A percentile compares a stretch with the other conserved stretches of the same genome.
These are phyloP conservation scores for Berkeleyomyces rouxiae DNA, from an alignment of 2,329 filamentous ascomycete species.

Conservation along the genomic window DNA sequence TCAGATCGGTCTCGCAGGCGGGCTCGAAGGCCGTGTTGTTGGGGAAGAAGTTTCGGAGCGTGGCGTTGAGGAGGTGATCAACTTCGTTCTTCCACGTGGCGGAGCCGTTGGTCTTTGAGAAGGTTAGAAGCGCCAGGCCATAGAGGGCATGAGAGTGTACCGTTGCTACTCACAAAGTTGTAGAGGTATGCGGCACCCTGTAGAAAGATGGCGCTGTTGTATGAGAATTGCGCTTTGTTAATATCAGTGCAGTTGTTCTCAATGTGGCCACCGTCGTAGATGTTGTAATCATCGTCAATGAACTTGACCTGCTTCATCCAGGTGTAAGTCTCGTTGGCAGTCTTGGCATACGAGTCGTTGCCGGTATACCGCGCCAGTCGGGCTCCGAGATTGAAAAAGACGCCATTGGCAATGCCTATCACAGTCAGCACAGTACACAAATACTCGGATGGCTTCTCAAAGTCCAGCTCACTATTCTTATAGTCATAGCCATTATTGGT, in stretches of 20 bases:
- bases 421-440: not conserved
- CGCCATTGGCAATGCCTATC: constrained; percentile 41
- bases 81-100: constrained; percentile 35
- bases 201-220: constrained; percentile 36
- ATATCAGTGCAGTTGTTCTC: constrained; percentile 34
- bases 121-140: too few species aligned
- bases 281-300: constrained; percentile 39
- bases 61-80: constrained; percentile 32
- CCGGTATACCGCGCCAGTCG: constrained; percentile 55
- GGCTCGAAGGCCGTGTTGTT: constrained; percentile 43
- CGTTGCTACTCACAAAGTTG: constrained; percentile 26
- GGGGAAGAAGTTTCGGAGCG: constrained; percentile 31
- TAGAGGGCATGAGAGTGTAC: not conserved
- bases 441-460: not conserved
- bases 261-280: constrained; percentile 40
- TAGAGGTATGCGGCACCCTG: constrained; percentile 43
- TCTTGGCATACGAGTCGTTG: constrained; percentile 46
- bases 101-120: constrained; percentile 16
- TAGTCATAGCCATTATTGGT: constrained; percentile 64
- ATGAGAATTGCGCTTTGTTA: constrained; percentile 37
- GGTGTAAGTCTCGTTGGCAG: constrained; percentile 38
- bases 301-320: constrained; percentile 36
- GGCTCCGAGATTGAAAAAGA: constrained; percentile 48
- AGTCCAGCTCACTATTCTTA: constrained; percentile 38
- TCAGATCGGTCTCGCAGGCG: constrained; percentile 37